phyloP scores from a whole-genome alignment of 208 protist species.

The Pavlovales sp. region DNA sequence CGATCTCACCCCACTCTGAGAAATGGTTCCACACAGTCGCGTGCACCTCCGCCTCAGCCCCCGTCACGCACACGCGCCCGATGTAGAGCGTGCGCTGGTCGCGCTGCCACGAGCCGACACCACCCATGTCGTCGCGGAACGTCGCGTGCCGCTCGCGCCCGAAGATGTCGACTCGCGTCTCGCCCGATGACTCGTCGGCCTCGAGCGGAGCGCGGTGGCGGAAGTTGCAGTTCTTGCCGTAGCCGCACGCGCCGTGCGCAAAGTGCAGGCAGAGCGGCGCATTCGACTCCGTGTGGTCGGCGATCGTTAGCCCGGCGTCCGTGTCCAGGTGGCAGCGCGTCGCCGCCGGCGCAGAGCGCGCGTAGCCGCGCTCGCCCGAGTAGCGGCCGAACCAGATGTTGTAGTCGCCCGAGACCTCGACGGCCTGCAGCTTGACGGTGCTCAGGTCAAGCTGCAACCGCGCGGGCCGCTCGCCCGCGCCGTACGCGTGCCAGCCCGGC shows the following conservation, averaged over 20 bases:
- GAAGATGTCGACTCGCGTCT: slow-evolving; percentile 15
- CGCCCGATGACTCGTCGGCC: background rate
- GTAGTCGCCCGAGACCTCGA: slow-evolving; percentile 22
- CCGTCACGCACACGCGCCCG: background rate
- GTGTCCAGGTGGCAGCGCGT: slow-evolving; percentile 12
- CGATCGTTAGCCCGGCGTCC: slow-evolving; percentile 21
- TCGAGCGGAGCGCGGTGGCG: slow-evolving; percentile 13
- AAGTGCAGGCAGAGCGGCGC: slow-evolving; percentile 33
- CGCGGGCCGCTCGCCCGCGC: background rate
- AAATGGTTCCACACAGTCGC: slow-evolving; percentile 2
- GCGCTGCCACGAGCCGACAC: background rate
- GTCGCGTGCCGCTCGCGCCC: slow-evolving; percentile 16
- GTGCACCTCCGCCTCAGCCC: background rate
- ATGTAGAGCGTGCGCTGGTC: slow-evolving; percentile 25
- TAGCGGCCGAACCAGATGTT: slow-evolving; percentile 33
- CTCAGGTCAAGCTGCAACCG: background rate
- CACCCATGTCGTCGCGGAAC: slow-evolving; percentile 39
- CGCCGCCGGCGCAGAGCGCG: background rate
- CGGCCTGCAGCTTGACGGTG: background rate
- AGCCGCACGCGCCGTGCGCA: slow-evolving; percentile 5
- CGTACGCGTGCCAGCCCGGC: too few relatives aligned
- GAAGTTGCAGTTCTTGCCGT: slow-evolving; percentile 20
- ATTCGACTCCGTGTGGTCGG: background rate
- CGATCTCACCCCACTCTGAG: slow-evolving; percentile 5
- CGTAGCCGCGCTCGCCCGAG: background rate